Evolutionary conservation across 306 rosid genomes (phyloP), one percentile per base, ranked within the genome.

Genomic region (Cucurbita moschata): DNA sequence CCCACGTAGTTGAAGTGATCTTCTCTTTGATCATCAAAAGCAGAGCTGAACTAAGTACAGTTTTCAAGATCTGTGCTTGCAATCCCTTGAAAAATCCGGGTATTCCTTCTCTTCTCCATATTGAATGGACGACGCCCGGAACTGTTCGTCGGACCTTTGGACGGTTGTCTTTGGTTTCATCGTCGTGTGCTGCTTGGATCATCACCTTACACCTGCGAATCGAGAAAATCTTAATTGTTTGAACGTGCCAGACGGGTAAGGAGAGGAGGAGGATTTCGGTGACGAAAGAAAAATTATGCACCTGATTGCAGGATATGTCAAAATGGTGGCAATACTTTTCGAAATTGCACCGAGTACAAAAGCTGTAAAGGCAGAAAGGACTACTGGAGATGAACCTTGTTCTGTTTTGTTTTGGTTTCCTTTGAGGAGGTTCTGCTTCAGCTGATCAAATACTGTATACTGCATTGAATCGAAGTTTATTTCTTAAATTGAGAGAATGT

Each of bases 11-110:
- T 59, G 96, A 89, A 30, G 88, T 84, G 61, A 95, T 89, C 76
- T 95, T 95, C 81, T 95, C 99, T 87, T 95, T 95, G 87, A 95
- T 95, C 99, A 95, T 95, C 84, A 95, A 84, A 81, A 95, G 96
- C 76, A 95, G 76, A 16, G 99, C 99, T 1, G 99, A 89, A 80
- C 97, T 95, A 65, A 95, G 85, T 77, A 95, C 99, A 15, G 99
- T 95, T 86, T 95, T 95, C 82, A 95, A 82, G 83, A 95, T 91
- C 82, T 95, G 99, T 76, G 96, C 99, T 38, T 95, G 87, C 81
- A 95, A 81, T 78, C 99, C 99, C 85, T 95, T 95, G 83, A 86
- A 95, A 80, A 79, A 95, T 39, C 99, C 99, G 40, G 75, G 60
- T 63, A 88, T 11, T 46, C 99, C 99, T 88, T 95, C 99, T 39